phyloP scores from a whole-genome alignment of 371 early-diverging fungal species.

The Thermomucor indicae-seudaticae region DNA sequence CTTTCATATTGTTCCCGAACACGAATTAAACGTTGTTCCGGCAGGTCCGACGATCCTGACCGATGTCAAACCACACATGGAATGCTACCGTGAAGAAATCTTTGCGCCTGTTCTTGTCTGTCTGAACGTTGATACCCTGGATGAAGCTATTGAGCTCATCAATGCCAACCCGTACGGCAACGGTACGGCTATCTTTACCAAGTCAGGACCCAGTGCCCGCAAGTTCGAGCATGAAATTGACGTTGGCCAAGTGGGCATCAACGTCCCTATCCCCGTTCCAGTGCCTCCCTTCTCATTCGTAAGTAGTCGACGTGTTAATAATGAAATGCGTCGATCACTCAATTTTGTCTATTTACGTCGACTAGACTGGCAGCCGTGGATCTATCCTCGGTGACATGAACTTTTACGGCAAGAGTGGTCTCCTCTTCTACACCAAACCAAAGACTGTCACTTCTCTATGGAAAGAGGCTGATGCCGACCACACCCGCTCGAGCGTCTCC shows the following conservation, averaged over 20 bases:
- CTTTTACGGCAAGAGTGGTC: conserved; percentile 85
- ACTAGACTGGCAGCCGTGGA: conserved; percentile 88
- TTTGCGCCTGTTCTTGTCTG: conserved; percentile 94
- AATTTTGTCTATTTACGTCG: not conserved
- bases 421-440: conserved; percentile 88
- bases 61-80: conserved; percentile 80
- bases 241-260: conserved; percentile 91
- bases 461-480: conserved; percentile 73
- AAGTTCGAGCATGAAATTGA: conserved; percentile 89
- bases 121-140: conserved; percentile 80
- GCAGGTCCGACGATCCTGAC: conserved; percentile 85
- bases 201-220: conserved; percentile 86
- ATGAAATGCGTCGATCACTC: not conserved
- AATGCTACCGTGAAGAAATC: conserved; percentile 94
- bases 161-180: conserved; percentile 95
- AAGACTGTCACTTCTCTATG: conserved; percentile 95
- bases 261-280: conserved; percentile 96
- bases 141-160: conserved; percentile 89
- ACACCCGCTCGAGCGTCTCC: conserved; percentile 19
- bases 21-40: not conserved
- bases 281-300: conserved; percentile 94
- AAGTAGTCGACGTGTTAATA: conserved; percentile 9
- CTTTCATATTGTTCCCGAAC: not conserved
- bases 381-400: conserved; percentile 94
- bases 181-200: conserved; percentile 94